phyloP scores from a whole-genome alignment of 2,329 filamentous ascomycete species.

The Paradendryphiella salina region DNA sequence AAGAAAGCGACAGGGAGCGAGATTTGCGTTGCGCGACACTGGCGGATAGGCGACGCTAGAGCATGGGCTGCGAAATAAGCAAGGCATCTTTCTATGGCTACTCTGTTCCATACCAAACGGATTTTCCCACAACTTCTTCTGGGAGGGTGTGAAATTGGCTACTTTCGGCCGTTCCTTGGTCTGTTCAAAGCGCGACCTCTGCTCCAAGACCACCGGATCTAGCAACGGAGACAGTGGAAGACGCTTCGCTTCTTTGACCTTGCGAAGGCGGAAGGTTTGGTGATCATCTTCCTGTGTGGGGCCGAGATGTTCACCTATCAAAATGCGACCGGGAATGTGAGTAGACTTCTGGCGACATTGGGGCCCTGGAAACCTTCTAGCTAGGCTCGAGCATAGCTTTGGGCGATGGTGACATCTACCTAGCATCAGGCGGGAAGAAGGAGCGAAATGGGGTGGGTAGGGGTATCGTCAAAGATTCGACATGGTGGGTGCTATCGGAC shows the following conservation, averaged over 20 bases:
- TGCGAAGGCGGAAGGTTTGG: slow-evolving; percentile 39
- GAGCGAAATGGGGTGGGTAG: slow-evolving; percentile 2
- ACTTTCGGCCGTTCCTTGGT: slow-evolving; percentile 50
- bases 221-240: slow-evolving; percentile 56
- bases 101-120: slow-evolving; percentile 59
- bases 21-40: slow-evolving; percentile 56
- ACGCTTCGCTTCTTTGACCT: slow-evolving; percentile 34
- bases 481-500: slow-evolving; percentile 11
- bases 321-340: slow-evolving; percentile 12
- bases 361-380: slow-evolving; percentile 9
- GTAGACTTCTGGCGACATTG: slow-evolving; percentile 21
- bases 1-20: slow-evolving; percentile 65
- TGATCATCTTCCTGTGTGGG: slow-evolving; percentile 38
- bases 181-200: slow-evolving; percentile 44
- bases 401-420: slow-evolving; percentile 26
- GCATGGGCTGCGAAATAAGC: slow-evolving; percentile 57
- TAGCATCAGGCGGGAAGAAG: slow-evolving; percentile 32
- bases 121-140: slow-evolving; percentile 63
- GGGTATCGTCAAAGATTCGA: slow-evolving; percentile 6
- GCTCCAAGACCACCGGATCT: slow-evolving; percentile 48
- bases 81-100: background rate
- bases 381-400: slow-evolving; percentile 22
- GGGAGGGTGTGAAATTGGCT: slow-evolving; percentile 55
- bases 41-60: slow-evolving; percentile 63
- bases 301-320: slow-evolving; percentile 32